Base-by-base conservation (phyloP, 1,139 yeast genomes). In the Kazachstania sp. region DNA sequence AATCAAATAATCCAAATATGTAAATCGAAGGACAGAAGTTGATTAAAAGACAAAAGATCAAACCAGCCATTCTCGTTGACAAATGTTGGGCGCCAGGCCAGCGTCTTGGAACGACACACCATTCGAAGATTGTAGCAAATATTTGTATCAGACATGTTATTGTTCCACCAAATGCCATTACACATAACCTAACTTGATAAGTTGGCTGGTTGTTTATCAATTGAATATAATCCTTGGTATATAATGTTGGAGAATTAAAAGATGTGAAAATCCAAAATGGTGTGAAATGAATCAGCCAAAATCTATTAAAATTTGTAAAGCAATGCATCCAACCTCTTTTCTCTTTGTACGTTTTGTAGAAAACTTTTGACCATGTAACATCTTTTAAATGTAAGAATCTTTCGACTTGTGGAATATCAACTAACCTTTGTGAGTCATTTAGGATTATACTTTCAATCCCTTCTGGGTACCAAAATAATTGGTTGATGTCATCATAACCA, bases 401-500 rank as follows among this genome's bases (percentile, higher is more conserved):
- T 43, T 74, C 65, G 3, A 65, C 59, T 9, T 66, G 60, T 0
- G 75, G 71, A 7, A 74, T 53, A 44, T 72, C 76, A 39, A 79
- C 69, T 8, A 84, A 60, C 42, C 69, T 61, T 19, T 65, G 61
- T 0, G 74, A 75, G 41, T 76, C 71, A 15, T 60, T 53, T 9
- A 80, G 58, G 13, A 59, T 64, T 12, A 87, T 67, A 41, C 73
- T 68, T 44, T 71, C 68, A 12, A 87, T 64, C 0, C 87, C 86
- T 48, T 78, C 74, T 0, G 78, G 74, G 54, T 80, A 80, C 96
- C 96, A 87, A 60, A 87, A 87, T 20, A 83, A 71, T 60, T 84
- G 95, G 62, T 87, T 87, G 45, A 86, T 72, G 61, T 87, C 96
- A 63, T 87, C 96, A 59, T 87, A 87, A 0, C 96, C 95, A 51